These are phyloP conservation scores for Ustilaginoidea virens DNA, from an alignment of 2,329 filamentous ascomycete species.

Conservation along the genomic window DNA sequence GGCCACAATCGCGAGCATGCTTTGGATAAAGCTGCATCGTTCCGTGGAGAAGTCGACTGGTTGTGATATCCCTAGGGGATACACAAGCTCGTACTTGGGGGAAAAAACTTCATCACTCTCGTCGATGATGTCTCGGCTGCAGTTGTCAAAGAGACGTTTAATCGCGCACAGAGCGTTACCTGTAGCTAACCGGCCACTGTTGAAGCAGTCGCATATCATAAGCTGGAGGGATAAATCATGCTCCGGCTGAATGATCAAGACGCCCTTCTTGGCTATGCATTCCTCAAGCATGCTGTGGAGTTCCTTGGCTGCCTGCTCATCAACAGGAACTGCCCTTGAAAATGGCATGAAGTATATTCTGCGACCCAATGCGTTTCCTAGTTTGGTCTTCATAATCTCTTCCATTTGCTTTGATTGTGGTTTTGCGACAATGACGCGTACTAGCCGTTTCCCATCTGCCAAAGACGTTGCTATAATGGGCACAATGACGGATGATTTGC, in stretches of 20 bases:
- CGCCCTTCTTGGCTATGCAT: constrained; percentile 33
- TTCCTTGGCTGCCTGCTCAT: constrained; percentile 9
- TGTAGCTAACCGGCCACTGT: no score
- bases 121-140: constrained; percentile 44
- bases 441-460: constrained; percentile 34
- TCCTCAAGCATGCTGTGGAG: constrained; percentile 25
- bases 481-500: constrained; percentile 54
- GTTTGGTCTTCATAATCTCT: constrained; percentile 12
- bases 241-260: constrained; percentile 48
- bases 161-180: constrained; percentile 34
- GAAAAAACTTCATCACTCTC: constrained; percentile 51
- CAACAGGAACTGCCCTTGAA: constrained; percentile 29
- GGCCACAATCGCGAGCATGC: constrained; percentile 18
- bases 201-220: no score
- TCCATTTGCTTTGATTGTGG: constrained; percentile 40
- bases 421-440: constrained; percentile 45
- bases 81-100: constrained; percentile 45
- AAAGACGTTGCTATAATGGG: constrained; percentile 43
- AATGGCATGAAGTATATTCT: constrained; percentile 44
- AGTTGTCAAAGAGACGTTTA: constrained; percentile 23
- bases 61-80: constrained; percentile 40
- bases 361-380: constrained; percentile 40
- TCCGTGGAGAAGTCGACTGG: constrained; percentile 28
- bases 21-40: constrained; percentile 3
- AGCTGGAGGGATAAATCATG: constrained; percentile 49